Evolutionary conservation across 2,329 filamentous ascomycete genomes (phyloP).

Genomic region (Pezicula neosporulosa): DNA sequence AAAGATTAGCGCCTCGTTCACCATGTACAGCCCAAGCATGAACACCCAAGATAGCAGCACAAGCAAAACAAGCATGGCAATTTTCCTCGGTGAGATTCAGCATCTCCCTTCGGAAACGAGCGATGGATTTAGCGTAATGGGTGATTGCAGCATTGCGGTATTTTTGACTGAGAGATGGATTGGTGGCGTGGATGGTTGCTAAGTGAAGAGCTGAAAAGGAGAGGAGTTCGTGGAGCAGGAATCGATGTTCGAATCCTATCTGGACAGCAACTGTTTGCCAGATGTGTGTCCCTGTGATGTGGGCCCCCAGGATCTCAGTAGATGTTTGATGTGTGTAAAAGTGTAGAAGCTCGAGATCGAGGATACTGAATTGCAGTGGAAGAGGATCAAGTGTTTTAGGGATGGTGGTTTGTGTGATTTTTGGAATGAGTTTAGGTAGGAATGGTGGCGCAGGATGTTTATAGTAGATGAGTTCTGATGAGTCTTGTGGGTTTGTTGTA

Average conservation of each 20-base stretch:
- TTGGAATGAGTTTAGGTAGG: not conserved
- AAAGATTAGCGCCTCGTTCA: slow-evolving; percentile 11
- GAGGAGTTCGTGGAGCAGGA: slow-evolving; percentile 26
- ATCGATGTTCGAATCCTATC: slow-evolving; percentile 12
- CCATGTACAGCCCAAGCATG: slow-evolving; percentile 20
- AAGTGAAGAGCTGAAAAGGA: slow-evolving; percentile 28
- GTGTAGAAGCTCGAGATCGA: slow-evolving; percentile 36
- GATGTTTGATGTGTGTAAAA: slow-evolving; percentile 36
- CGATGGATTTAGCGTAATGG: slow-evolving; percentile 20
- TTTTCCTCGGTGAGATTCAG: slow-evolving; percentile 37
- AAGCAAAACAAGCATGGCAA: slow-evolving; percentile 17
- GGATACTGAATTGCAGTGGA: slow-evolving; percentile 9
- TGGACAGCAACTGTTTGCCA: slow-evolving; percentile 10
- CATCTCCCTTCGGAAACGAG: slow-evolving; percentile 32
- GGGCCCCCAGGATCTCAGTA: slow-evolving; percentile 5
- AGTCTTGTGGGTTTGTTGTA: not conserved
- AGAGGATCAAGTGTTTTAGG: not conserved
- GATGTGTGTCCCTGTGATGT: not conserved
- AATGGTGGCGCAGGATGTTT: not conserved
- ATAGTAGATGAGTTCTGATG: not conserved
- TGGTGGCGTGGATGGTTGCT: slow-evolving; percentile 16
- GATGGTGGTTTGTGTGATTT: not conserved
- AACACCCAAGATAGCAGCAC: slow-evolving; percentile 16
- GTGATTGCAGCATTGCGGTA: slow-evolving; percentile 26
- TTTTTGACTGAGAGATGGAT: slow-evolving; percentile 2